Evolutionary conservation across 352 stramenopile species (phyloP).

Genomic region (Stramenopiles sp.): DNA sequence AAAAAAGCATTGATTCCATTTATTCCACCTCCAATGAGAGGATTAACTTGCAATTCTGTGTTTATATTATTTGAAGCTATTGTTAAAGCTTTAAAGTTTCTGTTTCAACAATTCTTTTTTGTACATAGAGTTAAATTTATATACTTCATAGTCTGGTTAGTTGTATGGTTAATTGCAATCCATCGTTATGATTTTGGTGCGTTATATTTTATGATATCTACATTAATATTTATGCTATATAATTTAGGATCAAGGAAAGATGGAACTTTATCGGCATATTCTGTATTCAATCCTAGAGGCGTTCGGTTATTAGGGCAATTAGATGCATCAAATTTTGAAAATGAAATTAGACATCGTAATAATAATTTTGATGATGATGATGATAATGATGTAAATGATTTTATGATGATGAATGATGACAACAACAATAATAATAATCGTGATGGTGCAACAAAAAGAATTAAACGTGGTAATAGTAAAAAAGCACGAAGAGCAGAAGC

Average conservation of each 20-base stretch:
- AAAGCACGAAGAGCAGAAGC: not conserved
- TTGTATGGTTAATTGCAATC: not conserved
- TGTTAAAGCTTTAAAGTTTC: not conserved
- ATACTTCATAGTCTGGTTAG: not conserved
- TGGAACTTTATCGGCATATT: not conserved
- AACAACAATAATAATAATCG: not conserved
- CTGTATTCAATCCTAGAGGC: not conserved
- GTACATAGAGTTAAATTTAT: not conserved
- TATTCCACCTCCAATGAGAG: not conserved
- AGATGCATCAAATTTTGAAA: not conserved
- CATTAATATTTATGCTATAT: not conserved
- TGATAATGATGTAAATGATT: not conserved
- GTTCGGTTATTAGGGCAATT: not conserved
- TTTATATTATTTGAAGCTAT: not conserved
- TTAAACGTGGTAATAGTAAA: not conserved
- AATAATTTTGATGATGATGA: not conserved
- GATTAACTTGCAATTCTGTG: not conserved
- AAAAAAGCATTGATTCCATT: conserved; percentile 3
- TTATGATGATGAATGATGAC: not conserved
- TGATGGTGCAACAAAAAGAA: not conserved
- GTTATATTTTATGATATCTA: not conserved
- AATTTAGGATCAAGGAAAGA: not conserved
- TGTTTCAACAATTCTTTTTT: not conserved
- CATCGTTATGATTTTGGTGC: not conserved
- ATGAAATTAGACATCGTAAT: conserved; percentile 1